These are phyloP conservation scores for Paraconiothyrium brasiliense DNA, from an alignment of 2,329 filamentous ascomycete genomes.

Conservation along the genomic window DNA sequence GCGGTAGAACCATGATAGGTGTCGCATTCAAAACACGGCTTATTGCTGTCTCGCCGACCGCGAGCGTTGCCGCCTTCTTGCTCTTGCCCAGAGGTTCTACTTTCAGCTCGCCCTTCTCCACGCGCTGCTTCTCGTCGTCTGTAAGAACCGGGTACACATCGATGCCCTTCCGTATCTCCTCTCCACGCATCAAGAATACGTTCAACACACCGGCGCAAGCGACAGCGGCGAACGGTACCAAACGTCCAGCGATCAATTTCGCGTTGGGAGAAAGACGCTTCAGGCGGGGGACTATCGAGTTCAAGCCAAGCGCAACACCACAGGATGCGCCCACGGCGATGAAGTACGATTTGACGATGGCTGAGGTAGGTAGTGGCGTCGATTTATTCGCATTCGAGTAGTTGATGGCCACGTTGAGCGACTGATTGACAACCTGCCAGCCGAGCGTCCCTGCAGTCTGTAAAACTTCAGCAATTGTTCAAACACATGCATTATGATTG, in stretches of 20 bases:
- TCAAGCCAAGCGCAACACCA: constrained; percentile 90
- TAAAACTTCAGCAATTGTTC: constrained; percentile 29
- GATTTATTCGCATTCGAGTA: constrained; percentile 98
- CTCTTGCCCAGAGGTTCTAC: constrained; percentile 82
- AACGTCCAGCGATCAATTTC: constrained; percentile 78
- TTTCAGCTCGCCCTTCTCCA: constrained; percentile 67
- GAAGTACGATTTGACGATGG: constrained; percentile 88
- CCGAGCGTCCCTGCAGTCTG: constrained; percentile 83
- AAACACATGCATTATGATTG: constrained; percentile 13
- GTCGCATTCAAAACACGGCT: constrained; percentile 92
- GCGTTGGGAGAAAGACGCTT: constrained; percentile 79
- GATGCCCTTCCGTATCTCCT: constrained; percentile 93
- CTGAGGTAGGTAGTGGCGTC: constrained; percentile 80
- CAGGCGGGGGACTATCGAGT: constrained; percentile 85
- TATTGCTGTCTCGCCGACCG: constrained; percentile 91
- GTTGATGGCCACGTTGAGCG: constrained; percentile 98
- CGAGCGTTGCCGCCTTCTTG: constrained; percentile 85
- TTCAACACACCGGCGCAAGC: constrained; percentile 91
- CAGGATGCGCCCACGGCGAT: constrained; percentile 93
- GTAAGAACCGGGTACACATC: constrained; percentile 87
- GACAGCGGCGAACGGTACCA: constrained; percentile 96
- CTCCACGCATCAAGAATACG: constrained; percentile 96
- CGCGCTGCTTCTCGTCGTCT: constrained; percentile 71
- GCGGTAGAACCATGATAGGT: constrained; percentile 96
- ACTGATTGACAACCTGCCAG: constrained; percentile 98